These are phyloP conservation scores for Chrysopogon serrulatus DNA, from an alignment of 176 grass and related monocot genomes.

Conservation along the genomic window DNA sequence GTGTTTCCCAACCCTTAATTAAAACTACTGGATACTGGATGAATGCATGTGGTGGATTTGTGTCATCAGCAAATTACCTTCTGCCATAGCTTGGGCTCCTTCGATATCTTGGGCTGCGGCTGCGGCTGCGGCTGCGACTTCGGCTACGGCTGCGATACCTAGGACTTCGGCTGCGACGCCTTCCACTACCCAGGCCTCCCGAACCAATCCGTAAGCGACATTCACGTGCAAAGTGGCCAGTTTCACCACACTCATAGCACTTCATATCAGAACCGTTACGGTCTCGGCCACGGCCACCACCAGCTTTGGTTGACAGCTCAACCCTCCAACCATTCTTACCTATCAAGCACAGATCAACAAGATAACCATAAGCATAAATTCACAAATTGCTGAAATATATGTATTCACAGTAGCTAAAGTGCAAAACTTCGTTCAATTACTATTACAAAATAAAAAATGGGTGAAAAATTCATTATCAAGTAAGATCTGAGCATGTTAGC, in stretches of 20 bases:
- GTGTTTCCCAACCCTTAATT: not conserved
- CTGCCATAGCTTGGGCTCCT: slow-evolving; percentile 82
- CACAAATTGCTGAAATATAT: slow-evolving; percentile 7
- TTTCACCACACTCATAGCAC: slow-evolving; percentile 86
- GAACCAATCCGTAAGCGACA: slow-evolving; percentile 67
- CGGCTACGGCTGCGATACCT: slow-evolving; percentile 50
- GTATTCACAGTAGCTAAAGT: not conserved
- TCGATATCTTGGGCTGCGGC: slow-evolving; percentile 63
- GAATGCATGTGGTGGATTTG: not conserved
- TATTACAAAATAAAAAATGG: not conserved
- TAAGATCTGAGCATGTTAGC: not conserved
- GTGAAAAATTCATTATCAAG: not conserved
- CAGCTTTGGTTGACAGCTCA: slow-evolving; percentile 73
- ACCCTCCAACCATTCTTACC: slow-evolving; percentile 94
- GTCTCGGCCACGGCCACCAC: slow-evolving; percentile 57
- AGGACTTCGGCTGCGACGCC: slow-evolving; percentile 52
- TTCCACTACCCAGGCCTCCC: slow-evolving; percentile 65
- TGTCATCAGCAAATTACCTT: slow-evolving; percentile 41
- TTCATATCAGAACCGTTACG: slow-evolving; percentile 67
- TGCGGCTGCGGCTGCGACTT: slow-evolving; percentile 44
- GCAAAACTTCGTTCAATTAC: not conserved
- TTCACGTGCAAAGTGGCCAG: slow-evolving; percentile 88
- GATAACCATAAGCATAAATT: not conserved
- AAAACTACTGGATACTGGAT: not conserved
- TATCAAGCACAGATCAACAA: slow-evolving; percentile 25